Conservation (phyloP, 2,329 filamentous ascomycete species). For the Elsinoe fawcettii region DNA sequence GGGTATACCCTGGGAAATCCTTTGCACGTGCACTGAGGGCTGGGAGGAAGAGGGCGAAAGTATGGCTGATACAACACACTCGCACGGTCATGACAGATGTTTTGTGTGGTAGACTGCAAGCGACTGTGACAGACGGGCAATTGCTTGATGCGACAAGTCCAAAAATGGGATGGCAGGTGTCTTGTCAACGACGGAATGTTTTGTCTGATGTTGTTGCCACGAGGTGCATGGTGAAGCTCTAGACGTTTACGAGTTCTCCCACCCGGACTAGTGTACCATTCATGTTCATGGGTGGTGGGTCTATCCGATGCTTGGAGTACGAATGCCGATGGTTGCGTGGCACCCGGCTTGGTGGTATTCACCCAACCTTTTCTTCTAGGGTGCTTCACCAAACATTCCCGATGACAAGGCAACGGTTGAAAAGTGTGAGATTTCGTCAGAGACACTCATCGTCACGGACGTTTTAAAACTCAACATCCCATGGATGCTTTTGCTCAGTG, state of each 20-base stretch:
- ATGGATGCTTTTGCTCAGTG: not conserved
- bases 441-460: not conserved
- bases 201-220: constrained; percentile 5
- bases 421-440: not conserved
- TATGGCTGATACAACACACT: not conserved
- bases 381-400: not conserved
- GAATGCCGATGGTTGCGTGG: not conserved
- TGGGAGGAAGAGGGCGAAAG: not conserved
- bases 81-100: not conserved
- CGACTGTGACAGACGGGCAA: not conserved
- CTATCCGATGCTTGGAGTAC: not conserved
- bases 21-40: not conserved
- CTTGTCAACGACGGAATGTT: constrained; percentile 1
- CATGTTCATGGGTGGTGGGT: not conserved
- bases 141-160: not conserved
- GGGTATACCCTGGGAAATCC: not conserved
- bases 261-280: not conserved
- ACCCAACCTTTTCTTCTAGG: not conserved
- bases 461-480: constrained; percentile 1
- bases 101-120: not conserved
- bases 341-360: not conserved
- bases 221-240: not conserved
- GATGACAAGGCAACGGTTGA: not conserved
- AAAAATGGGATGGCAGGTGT: not conserved
- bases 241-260: not conserved